phyloP scores from a whole-genome alignment of 1,139 yeast species.

The Candida labiduridarum region DNA sequence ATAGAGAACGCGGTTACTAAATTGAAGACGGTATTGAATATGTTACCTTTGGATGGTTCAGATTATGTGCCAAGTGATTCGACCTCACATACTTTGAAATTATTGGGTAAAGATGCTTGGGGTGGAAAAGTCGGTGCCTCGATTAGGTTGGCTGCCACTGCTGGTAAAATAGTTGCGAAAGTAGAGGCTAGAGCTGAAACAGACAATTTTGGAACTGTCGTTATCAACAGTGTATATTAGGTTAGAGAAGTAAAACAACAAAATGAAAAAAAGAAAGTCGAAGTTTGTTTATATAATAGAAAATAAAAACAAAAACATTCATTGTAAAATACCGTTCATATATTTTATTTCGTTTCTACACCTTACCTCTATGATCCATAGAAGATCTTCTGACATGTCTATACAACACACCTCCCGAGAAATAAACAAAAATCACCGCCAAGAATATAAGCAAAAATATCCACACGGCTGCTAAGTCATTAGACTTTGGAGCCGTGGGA shows the following conservation, averaged over 20 bases:
- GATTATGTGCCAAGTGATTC: conserved; percentile 66
- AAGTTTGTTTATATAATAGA: not conserved
- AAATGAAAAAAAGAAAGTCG: not conserved
- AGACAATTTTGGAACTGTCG: conserved; percentile 46
- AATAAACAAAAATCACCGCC: conserved; percentile 57
- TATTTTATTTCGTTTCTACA: conserved; percentile 4
- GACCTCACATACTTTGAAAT: conserved; percentile 71
- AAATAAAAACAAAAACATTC: too few species aligned
- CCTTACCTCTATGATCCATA: not conserved
- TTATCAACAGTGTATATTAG: conserved; percentile 42
- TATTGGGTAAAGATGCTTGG: conserved; percentile 79
- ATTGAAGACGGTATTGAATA: conserved; percentile 64
- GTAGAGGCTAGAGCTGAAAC: conserved; percentile 70
- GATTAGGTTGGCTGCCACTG: conserved; percentile 71
- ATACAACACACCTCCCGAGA: conserved; percentile 57
- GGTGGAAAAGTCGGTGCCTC: conserved; percentile 72
- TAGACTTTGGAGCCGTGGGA: conserved; percentile 69
- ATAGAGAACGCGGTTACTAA: conserved; percentile 42
- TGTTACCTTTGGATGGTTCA: conserved; percentile 81
- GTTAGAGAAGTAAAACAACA: not conserved
- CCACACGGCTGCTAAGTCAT: conserved; percentile 61
- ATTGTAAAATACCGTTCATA: too few species aligned
- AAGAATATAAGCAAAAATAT: conserved; percentile 55
- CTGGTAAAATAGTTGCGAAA: conserved; percentile 77
- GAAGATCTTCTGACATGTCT: conserved; percentile 22